These are phyloP conservation scores for Seiridium cupressi DNA, from an alignment of 2,329 filamentous ascomycete species.

Conservation along the genomic window DNA sequence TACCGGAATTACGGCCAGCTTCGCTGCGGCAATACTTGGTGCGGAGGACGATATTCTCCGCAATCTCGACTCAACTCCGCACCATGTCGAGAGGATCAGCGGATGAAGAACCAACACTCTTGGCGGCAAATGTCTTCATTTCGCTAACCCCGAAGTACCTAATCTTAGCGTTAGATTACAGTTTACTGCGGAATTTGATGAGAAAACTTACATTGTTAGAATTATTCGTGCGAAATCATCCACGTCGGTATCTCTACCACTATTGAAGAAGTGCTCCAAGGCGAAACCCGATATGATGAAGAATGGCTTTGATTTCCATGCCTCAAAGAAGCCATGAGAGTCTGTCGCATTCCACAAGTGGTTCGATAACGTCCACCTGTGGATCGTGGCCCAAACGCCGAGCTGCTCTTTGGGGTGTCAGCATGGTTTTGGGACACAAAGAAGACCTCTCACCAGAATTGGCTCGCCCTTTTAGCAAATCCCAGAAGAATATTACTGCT, in stretches of 20 bases:
- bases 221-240: conserved; percentile 24
- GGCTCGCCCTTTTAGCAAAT: conserved; percentile 24
- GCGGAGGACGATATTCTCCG: too few species aligned
- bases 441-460: conserved; percentile 18
- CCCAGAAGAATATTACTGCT: conserved; percentile 30
- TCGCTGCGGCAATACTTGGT: too few species aligned
- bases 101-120: too few species aligned
- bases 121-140: conserved; percentile 14
- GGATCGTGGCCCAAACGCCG: conserved; percentile 15
- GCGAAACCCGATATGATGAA: conserved; percentile 19
- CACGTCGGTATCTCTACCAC: conserved; percentile 18
- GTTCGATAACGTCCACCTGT: conserved; percentile 36
- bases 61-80: too few species aligned
- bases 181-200: neutral
- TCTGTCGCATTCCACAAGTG: conserved; percentile 41
- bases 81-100: too few species aligned
- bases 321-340: conserved; percentile 39
- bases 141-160: conserved; percentile 22
- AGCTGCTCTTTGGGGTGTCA: conserved; percentile 11
- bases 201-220: conserved; percentile 16
- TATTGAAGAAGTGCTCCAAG: conserved; percentile 18
- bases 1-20: too few species aligned
- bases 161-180: neutral
- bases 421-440: neutral
- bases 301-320: conserved; percentile 31